Base-by-base conservation (phyloP, 345 rosid genomes). In the Sonneratia alba region DNA sequence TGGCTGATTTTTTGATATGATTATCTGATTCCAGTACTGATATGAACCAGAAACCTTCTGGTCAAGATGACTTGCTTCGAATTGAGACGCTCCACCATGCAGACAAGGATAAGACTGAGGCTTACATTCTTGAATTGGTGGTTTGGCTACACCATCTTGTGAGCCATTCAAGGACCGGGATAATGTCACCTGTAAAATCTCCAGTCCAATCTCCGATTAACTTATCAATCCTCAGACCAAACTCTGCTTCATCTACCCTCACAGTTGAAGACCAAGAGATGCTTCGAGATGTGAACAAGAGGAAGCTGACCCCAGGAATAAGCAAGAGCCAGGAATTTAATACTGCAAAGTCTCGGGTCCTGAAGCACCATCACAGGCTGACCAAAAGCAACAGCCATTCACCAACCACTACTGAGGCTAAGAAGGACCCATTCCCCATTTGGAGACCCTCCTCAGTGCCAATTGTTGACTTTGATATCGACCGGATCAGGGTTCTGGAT, bases 21-120 rank as follows among this genome's bases (percentile, higher is more conserved):
- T 42, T 76, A 22, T 65, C 40, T 70, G 37, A 75, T 69, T 68
- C 16, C 83, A 90, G 99, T 80, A 81, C 92, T 36, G 99, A 92
- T 59, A 67, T 83, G 80, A 89, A 87, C 79, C 85, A 80, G 47
- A 92, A 89, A 78, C 84, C 88, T 53, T 73, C 87, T 38, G 88
- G 96, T 68, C 96, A 90, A 80, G 79, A 80, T 0, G 96, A 90
- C 79, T 86, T 92, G 77, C 87, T 95, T 63, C 86, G 89, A 74
- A 95, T 95, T 2, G 98, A 95, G 76, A 95, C 99, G 1, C 86
- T 95, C 68, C 94, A 95, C 84, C 97, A 95, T 72, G 99, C 99
- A 4, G 93, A 92, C 70, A 90, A 87, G 86, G 94, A 90, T 76
- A 95, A 87, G 84, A 92, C 96, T 0, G 98, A 95, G 76, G 70